Conservation (phyloP, 345 rosid species). For the Syzygium aqueum region DNA sequence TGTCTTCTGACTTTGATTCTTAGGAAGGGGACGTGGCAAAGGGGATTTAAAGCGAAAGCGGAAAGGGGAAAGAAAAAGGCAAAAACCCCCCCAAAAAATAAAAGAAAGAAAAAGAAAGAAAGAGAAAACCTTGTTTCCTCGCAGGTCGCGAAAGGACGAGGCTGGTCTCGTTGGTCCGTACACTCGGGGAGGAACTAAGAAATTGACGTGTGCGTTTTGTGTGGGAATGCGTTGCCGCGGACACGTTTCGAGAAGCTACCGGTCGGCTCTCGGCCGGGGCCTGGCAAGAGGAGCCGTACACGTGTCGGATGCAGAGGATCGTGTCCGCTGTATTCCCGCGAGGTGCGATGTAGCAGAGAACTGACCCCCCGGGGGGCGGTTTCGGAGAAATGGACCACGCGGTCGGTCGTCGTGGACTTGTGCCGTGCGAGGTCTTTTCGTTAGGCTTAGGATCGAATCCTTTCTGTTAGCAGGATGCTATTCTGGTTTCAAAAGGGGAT, state of each 20-base stretch:
- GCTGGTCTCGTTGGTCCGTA: not conserved
- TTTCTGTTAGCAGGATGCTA: not conserved
- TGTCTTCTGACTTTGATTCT: not conserved
- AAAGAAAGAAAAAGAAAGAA: fast-evolving
- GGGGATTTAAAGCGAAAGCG: not conserved
- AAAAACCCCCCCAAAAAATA: not conserved
- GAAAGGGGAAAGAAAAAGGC: not conserved
- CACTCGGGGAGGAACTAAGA: not conserved
- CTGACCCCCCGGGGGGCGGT: not conserved
- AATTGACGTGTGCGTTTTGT: no score
- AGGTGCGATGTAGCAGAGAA: not conserved
- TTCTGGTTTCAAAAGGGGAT: not conserved
- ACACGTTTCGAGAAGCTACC: not conserved
- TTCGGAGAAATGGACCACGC: not conserved
- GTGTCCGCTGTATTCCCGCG: not conserved
- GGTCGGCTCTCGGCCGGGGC: not conserved
- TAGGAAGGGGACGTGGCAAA: not conserved
- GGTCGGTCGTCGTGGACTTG: no score
- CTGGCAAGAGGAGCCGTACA: not conserved
- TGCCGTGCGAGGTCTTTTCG: not conserved
- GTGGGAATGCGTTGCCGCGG: not conserved
- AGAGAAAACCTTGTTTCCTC: not conserved
- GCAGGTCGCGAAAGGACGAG: not conserved
- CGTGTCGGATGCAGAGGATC: not conserved
- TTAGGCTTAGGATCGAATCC: not conserved